A percentile compares a stretch with the other conserved stretches of the same genome.
Evolutionary conservation across 2,329 filamentous ascomycete genomes (phyloP).

Genomic region (Blastomyces parvus): DNA sequence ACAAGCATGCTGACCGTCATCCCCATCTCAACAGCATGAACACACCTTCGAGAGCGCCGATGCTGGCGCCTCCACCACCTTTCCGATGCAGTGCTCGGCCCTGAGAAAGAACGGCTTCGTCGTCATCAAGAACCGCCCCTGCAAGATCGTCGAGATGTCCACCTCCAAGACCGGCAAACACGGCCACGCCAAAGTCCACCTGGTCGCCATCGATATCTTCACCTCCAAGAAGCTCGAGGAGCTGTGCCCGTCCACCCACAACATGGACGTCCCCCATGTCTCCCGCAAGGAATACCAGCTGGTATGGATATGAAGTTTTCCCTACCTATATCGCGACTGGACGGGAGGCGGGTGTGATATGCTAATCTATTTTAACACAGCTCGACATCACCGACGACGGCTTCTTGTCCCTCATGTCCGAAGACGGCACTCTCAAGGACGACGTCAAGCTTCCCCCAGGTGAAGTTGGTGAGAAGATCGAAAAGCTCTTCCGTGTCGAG

Average conservation of each 20-base stretch:
- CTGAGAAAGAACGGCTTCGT: conserved; percentile 99
- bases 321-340: conserved; percentile 1
- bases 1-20: conserved; percentile 8
- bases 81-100: conserved; percentile 98
- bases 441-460: conserved; percentile 89
- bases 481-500: conserved; percentile 66
- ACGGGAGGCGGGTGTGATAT: not conserved
- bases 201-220: conserved; percentile 98
- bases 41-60: conserved; percentile 85
- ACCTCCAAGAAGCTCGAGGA: conserved; percentile 99
- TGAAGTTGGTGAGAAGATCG: conserved; percentile 80
- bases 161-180: conserved; percentile 99
- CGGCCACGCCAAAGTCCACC: conserved; percentile 99
- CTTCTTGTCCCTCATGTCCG: conserved; percentile 88
- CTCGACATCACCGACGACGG: conserved; percentile 88
- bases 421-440: conserved; percentile 79
- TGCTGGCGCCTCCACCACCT: conserved; percentile 90
- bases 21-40: conserved; percentile 47
- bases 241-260: conserved; percentile 91
- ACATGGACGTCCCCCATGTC: conserved; percentile 85
- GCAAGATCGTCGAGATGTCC: conserved; percentile 99
- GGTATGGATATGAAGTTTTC: conserved; percentile 51
- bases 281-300: conserved; percentile 84
- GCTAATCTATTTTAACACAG: conserved; percentile 38
- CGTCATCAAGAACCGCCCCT: conserved; percentile 96